Conservation (phyloP, 805 yeast species). For the Teunomyces tritomae region DNA sequence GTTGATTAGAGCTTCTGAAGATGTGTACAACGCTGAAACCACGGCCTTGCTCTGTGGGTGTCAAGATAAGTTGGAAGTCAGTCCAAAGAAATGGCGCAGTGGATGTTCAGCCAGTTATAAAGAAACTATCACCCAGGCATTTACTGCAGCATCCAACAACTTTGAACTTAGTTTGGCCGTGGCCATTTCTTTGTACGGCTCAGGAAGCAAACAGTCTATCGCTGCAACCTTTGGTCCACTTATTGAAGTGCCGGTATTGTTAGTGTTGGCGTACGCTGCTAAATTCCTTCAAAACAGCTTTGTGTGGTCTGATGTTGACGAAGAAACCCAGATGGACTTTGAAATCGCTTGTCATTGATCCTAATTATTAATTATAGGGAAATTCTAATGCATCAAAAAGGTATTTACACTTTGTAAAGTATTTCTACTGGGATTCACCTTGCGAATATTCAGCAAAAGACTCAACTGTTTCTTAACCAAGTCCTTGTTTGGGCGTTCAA, state of each 20-base stretch:
- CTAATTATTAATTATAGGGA: neutral
- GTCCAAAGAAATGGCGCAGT: slow-evolving; percentile 17
- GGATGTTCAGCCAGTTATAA: slow-evolving; percentile 41
- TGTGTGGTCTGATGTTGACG: slow-evolving; percentile 24
- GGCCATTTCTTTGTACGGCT: slow-evolving; percentile 51
- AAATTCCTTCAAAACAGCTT: slow-evolving; percentile 26
- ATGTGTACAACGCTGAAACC: slow-evolving; percentile 8
- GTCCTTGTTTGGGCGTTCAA: slow-evolving; percentile 39
- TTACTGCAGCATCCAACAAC: slow-evolving; percentile 58
- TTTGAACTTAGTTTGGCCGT: slow-evolving; percentile 57
- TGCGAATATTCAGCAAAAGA: slow-evolving; percentile 43
- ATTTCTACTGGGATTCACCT: slow-evolving; percentile 72
- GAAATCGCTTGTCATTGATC: neutral
- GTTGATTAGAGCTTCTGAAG: slow-evolving; percentile 3
- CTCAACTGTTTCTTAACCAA: slow-evolving; percentile 56
- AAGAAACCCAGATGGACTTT: neutral
- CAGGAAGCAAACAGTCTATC: slow-evolving; percentile 49
- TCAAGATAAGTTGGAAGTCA: slow-evolving; percentile 22
- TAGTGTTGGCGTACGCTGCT: slow-evolving; percentile 37
- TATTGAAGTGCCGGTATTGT: slow-evolving; percentile 54
- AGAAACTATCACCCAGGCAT: slow-evolving; percentile 47
- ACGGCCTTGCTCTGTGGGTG: slow-evolving; percentile 36
- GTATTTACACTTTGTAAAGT: slow-evolving; percentile 71
- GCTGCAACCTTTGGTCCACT: slow-evolving; percentile 63
- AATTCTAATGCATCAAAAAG: slow-evolving; percentile 35